Conservation (phyloP, 306 rosid genomes). For the Quercus dentata region DNA sequence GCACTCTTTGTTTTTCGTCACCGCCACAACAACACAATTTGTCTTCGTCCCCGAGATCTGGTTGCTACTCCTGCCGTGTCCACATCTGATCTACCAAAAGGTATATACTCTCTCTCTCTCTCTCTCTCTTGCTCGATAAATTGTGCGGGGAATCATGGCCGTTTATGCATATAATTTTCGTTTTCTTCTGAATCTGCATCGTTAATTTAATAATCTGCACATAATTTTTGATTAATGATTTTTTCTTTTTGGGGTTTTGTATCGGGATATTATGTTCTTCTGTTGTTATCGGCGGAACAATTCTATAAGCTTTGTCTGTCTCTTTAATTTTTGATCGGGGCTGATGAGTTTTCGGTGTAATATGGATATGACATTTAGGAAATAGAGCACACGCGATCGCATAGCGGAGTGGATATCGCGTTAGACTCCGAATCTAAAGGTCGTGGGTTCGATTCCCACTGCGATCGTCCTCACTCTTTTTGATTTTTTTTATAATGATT, state of each 20-base stretch:
- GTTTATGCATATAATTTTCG: neutral
- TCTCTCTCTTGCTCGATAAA: neutral
- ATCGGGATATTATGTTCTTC: neutral
- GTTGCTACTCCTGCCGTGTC: neutral
- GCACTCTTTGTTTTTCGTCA: neutral
- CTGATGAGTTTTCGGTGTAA: neutral
- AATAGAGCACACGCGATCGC: conserved; percentile 35
- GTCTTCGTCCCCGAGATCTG: neutral
- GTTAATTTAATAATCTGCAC: neutral
- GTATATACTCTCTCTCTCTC: neutral
- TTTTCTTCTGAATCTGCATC: neutral
- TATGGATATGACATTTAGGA: neutral
- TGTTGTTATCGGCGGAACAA: neutral
- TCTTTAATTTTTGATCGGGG: neutral
- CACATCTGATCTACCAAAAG: conserved; percentile 15
- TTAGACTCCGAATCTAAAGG: conserved; percentile 99
- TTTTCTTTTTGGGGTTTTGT: neutral
- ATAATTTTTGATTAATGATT: neutral
- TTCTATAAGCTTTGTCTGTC: neutral
- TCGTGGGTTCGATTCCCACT: conserved; percentile 99
- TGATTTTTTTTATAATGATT: neutral
- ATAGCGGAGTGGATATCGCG: conserved; percentile 99
- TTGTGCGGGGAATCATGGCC: neutral
- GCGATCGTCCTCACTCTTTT: conserved; percentile 43
- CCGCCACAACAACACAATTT: neutral